Conservation (phyloP, 1,284 basidiomycete species). For the Austropuccinia psidii region DNA sequence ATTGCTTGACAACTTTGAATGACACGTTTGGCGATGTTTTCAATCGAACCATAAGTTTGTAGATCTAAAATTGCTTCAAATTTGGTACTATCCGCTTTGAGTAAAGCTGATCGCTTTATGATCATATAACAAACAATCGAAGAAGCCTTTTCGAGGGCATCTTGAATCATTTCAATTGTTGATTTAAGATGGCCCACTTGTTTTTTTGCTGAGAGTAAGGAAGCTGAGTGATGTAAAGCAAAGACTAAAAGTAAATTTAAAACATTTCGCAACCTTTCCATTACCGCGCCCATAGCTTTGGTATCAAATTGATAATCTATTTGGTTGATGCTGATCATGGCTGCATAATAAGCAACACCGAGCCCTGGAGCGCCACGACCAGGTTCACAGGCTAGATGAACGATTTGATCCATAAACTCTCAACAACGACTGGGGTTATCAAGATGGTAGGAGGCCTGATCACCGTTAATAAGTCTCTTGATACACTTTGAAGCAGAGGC, state of each 20-base stretch:
- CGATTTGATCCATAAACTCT: slow-evolving; percentile 29
- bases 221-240: slow-evolving; percentile 17
- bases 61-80: slow-evolving; percentile 7
- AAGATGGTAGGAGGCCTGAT: slow-evolving; percentile 28
- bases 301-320: slow-evolving; percentile 22
- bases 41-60: slow-evolving; percentile 26
- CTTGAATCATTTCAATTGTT: slow-evolving; percentile 9
- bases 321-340: slow-evolving; percentile 26
- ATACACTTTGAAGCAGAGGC: slow-evolving; percentile 29
- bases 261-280: slow-evolving; percentile 24
- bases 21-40: slow-evolving; percentile 18
- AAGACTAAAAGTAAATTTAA: slow-evolving; percentile 12
- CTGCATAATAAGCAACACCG: slow-evolving; percentile 25
- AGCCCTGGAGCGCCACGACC: slow-evolving; percentile 13
- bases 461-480: slow-evolving; percentile 25
- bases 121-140: slow-evolving; percentile 28
- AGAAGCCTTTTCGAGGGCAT: slow-evolving; percentile 20
- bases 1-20: slow-evolving; percentile 20
- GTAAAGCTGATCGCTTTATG: slow-evolving; percentile 5
- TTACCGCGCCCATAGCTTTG: slow-evolving; percentile 1
- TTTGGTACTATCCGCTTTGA: not conserved
- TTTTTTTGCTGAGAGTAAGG: not conserved
- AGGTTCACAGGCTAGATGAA: slow-evolving; percentile 10
- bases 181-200: no score
- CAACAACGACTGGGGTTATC: slow-evolving; percentile 10